Evolutionary conservation across 306 rosid species (phyloP), one percentile per base, ranked within the genome.

Genomic region (Prunus mongolica): DNA sequence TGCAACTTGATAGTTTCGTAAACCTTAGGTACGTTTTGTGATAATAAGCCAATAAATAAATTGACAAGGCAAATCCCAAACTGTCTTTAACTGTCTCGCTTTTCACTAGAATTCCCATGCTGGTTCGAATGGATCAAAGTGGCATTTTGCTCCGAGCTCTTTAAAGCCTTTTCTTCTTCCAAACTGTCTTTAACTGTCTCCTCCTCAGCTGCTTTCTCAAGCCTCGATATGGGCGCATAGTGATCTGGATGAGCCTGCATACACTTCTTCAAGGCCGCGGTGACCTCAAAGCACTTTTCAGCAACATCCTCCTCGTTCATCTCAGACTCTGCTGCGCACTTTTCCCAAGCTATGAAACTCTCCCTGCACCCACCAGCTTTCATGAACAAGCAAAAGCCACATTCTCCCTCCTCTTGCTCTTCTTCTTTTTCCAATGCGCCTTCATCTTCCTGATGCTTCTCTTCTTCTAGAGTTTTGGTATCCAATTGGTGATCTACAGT

Each of bases 341-440:
- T 64, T 70, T 92, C 93, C 97, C 97, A 92, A 19, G 62, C 75
- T 24, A 69, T 54, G 76, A 89, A 92, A 52, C 86, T 66, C 3
- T 92, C 95, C 66, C 61, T 84, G 88, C 97, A 92, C 0, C 93
- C 97, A 0, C 97, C 97, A 1, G 68, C 91, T 81, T 92, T 92
- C 97, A 92, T 92, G 88, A 82, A 92, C 83, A 89, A 30, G 80
- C 97, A 92, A 41, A 92, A 92, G 55, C 97, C 97, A 71, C 56
- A 19, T 5, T 47, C 73, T 68, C 20, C 73, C 12, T 69, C 9
- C 20, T 49, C 60, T 6, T 69, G 15, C 7, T 9, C 58, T 10
- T 69, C 58, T 24, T 47, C 73, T 47, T 68, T 20, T 25, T 47
- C 44, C 32, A 24, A 8, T 16, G 28, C 14, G 27, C 60, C 34